Base-by-base conservation (phyloP, 192 early-diverging fungal genomes). In the Spinellus fusiger region DNA sequence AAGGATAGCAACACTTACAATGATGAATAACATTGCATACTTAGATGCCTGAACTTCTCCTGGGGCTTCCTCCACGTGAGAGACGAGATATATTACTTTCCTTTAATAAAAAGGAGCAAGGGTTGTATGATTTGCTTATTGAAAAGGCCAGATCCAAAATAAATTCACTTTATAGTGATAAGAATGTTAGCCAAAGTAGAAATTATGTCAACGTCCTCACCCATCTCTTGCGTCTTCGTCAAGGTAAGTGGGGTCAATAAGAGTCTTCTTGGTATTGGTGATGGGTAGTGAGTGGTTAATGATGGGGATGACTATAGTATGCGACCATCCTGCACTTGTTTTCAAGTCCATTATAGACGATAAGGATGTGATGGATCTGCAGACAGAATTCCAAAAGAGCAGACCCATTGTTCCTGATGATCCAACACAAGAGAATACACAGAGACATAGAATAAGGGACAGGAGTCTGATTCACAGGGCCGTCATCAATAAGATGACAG, bases 121-220 rank as follows among this genome's bases (percentile, higher is more conserved):
- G 77, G 12, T 84, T 87, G 53, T 89, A 92, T 66, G 58, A 72
- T n/a, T 35, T 73, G 44, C 52, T 88, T n/a, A 75, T 73, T 26
- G 35, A 40, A 5, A 74, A 72, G 33, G 64, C 74, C 15, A 31
- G 61, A n/a, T n/a, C n/a, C n/a, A n/a, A n/a, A n/a, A n/a, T n/a
- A n/a, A n/a, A n/a, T n/a, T n/a, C n/a, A n/a, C n/a, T n/a, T n/a
- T n/a, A n/a, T n/a, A n/a, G n/a, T n/a, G n/a, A n/a, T n/a, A n/a
- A n/a, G n/a, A n/a, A n/a, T n/a, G n/a, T n/a, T n/a, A n/a, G n/a
- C n/a, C n/a, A n/a, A n/a, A n/a, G 62, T 27, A 56, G 69, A 26
- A 66, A 62, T 35, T 69, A 79, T 38, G 50, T 69, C 65, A 59
- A 72, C 58, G 48, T 77, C 53, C 48, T 77, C 48, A 71, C 71